Evolutionary conservation across 2,329 filamentous ascomycete genomes (phyloP).

Genomic region (Aspergillus quadricinctus): DNA sequence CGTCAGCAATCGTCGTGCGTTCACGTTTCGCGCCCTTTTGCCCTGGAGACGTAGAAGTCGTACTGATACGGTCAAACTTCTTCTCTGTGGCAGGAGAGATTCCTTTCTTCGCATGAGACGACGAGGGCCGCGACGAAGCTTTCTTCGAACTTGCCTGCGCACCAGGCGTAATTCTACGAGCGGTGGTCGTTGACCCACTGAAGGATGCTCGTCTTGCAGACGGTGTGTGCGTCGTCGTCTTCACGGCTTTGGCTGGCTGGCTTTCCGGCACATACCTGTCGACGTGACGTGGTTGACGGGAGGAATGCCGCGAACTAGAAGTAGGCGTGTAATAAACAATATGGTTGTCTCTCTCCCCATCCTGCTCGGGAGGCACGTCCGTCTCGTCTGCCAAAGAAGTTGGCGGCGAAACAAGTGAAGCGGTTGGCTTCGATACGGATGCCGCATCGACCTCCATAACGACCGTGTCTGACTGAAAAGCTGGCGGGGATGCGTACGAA

Average conservation of each 20-base stretch:
- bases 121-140: constrained; percentile 33
- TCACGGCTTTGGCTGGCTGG: constrained; percentile 19
- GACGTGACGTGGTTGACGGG: constrained; percentile 40
- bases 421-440: constrained; percentile 29
- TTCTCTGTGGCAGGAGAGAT: constrained; percentile 34
- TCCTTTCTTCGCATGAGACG: constrained; percentile 36
- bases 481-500: constrained; percentile 36
- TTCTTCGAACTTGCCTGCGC: constrained; percentile 27
- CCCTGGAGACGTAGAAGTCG: constrained; percentile 23
- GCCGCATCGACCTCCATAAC: constrained; percentile 24
- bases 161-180: constrained; percentile 26
- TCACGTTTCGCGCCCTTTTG: constrained; percentile 29
- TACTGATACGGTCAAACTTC: constrained; percentile 26
- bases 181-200: constrained; percentile 13
- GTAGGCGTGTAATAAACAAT: constrained; percentile 33
- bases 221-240: constrained; percentile 21
- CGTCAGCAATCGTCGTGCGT: constrained; percentile 21
- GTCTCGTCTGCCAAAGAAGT: constrained; percentile 42
- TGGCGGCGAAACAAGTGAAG: constrained; percentile 42
- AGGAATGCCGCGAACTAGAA: constrained; percentile 42
- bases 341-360: constrained; percentile 28
- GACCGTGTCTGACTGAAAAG: constrained; percentile 31
- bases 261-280: constrained; percentile 38
- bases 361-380: constrained; percentile 30
- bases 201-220: constrained; percentile 22